A percentile compares a stretch with the other conserved stretches of the same genome.
Conservation (phyloP, 2,329 filamentous ascomycete genomes). For the Fusarium camptoceras region DNA sequence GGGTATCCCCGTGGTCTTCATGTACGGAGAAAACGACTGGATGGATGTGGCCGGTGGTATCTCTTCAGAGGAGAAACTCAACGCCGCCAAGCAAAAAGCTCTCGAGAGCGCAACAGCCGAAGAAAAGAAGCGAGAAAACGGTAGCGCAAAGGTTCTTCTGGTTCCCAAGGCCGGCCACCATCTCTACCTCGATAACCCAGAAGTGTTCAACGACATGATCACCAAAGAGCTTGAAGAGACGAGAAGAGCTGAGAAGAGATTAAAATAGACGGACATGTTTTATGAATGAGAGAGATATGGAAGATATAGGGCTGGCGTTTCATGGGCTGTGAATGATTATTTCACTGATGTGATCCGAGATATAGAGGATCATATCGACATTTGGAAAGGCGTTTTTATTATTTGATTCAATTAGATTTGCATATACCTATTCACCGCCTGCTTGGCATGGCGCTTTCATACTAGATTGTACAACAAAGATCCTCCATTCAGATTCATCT, state of each 20-base stretch:
- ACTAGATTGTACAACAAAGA: conserved; percentile 33
- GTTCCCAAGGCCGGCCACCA: conserved; percentile 73
- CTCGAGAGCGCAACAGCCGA: conserved; percentile 73
- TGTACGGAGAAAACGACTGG: conserved; percentile 99
- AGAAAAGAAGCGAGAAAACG: conserved; percentile 78
- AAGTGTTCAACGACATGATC: conserved; percentile 67
- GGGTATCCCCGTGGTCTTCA: conserved; percentile 86
- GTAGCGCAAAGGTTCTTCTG: conserved; percentile 83
- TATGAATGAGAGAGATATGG: conserved; percentile 10
- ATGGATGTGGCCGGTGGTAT: conserved; percentile 93
- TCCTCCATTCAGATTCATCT: neutral
- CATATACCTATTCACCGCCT: conserved; percentile 37
- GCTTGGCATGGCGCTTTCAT: conserved; percentile 5
- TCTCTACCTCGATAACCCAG: conserved; percentile 69
- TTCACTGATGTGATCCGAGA: conserved; percentile 17
- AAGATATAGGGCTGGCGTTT: conserved; percentile 37
- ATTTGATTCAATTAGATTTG: conserved; percentile 27
- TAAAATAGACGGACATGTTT: conserved; percentile 17
- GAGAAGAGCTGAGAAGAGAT: conserved; percentile 48
- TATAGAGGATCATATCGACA: conserved; percentile 20
- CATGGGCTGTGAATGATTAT: conserved; percentile 2
- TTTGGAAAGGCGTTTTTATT: conserved; percentile 30
- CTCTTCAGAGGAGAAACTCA: conserved; percentile 82
- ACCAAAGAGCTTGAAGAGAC: conserved; percentile 66
- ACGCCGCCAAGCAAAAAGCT: conserved; percentile 70